phyloP scores from a whole-genome alignment of 2,329 filamentous ascomycete genomes.

The Fusarium oligoseptatum region DNA sequence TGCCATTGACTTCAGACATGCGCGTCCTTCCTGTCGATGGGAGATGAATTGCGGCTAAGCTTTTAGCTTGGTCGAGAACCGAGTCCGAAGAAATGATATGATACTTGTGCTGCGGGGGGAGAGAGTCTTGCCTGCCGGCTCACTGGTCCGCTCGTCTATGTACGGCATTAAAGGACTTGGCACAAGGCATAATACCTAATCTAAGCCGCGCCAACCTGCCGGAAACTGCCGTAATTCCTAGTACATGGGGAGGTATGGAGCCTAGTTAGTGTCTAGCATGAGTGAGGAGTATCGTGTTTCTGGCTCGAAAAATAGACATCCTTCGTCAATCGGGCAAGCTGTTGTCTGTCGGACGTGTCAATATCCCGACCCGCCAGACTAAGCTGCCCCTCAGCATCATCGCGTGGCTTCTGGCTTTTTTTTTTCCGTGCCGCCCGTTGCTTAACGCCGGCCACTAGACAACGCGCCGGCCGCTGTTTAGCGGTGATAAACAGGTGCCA shows the following conservation, averaged over 20 bases:
- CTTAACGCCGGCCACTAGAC: conserved; percentile 25
- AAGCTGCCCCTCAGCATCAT: neutral
- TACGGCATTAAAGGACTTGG: neutral
- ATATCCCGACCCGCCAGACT: neutral
- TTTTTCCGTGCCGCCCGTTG: conserved; percentile 20
- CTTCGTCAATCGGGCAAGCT: neutral
- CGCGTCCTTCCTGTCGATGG: neutral
- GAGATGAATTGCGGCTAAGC: conserved; percentile 17
- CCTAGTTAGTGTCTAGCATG: neutral
- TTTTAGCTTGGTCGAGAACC: conserved; percentile 6
- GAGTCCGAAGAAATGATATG: neutral
- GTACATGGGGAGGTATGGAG: neutral
- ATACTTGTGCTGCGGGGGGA: neutral
- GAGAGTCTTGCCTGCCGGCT: neutral
- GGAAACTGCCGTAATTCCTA: neutral
- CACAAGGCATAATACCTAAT: neutral
- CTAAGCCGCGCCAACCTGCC: neutral
- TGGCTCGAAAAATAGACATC: neutral
- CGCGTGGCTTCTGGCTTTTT: conserved; percentile 4
- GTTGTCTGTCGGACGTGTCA: neutral
- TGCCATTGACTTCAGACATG: neutral
- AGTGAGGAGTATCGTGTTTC: neutral
- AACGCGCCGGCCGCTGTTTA: conserved; percentile 7
- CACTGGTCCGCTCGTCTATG: neutral
- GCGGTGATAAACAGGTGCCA: conserved; percentile 22